These are phyloP conservation scores for Collybiopsis confluens DNA, from an alignment of 768 basidiomycete genomes.

Conservation along the genomic window DNA sequence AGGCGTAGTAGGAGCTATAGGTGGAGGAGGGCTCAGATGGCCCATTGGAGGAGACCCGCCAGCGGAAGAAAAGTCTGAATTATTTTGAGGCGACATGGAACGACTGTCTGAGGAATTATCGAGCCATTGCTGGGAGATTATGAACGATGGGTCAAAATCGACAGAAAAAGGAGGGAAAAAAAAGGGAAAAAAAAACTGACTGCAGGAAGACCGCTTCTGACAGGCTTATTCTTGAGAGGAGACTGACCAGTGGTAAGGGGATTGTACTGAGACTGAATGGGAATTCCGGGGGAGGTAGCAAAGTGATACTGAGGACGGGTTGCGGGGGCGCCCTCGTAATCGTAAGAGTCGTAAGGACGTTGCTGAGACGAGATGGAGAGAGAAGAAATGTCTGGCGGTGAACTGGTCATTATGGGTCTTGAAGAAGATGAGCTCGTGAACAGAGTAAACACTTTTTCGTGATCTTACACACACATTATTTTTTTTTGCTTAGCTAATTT, in stretches of 20 bases:
- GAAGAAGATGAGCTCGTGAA: conserved; percentile 2
- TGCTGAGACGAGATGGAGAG: conserved; percentile 64
- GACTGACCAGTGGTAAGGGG: conserved; percentile 58
- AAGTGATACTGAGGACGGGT: conserved; percentile 67
- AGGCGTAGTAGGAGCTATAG: conserved; percentile 47
- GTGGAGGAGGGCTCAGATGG: conserved; percentile 40
- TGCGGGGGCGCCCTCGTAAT: conserved; percentile 63
- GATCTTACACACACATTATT: too few relatives aligned
- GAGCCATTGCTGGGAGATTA: conserved; percentile 71
- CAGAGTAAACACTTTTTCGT: not conserved
- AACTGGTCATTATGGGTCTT: conserved; percentile 63
- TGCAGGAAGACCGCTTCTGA: conserved; percentile 68
- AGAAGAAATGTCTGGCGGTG: conserved; percentile 77
- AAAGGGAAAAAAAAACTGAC: conserved; percentile 38
- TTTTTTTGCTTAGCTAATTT: not conserved
- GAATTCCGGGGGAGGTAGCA: conserved; percentile 52
- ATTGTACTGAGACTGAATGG: conserved; percentile 55
- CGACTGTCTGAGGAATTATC: conserved; percentile 74
- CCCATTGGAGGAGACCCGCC: conserved; percentile 74
- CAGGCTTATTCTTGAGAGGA: conserved; percentile 61
- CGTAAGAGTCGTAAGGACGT: conserved; percentile 85
- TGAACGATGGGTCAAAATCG: conserved; percentile 11
- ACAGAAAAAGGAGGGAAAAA: conserved; percentile 15
- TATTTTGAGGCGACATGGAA: conserved; percentile 80
- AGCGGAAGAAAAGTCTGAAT: conserved; percentile 84